These are phyloP conservation scores for Dothiorella sarmentorum DNA, from an alignment of 2,329 filamentous ascomycete species.

Conservation along the genomic window DNA sequence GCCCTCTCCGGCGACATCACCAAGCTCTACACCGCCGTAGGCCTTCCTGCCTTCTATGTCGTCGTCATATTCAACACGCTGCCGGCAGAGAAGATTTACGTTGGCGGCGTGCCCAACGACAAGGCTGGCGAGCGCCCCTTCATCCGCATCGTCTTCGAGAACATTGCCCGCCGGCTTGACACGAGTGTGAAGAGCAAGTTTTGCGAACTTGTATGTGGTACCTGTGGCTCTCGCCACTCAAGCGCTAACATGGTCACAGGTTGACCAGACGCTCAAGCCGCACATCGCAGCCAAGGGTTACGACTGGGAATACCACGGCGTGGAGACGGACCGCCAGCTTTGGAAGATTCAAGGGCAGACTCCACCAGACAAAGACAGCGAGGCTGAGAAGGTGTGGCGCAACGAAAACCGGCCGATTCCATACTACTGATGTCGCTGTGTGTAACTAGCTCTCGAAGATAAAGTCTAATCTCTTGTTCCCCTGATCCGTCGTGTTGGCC, in stretches of 20 bases:
- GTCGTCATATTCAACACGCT: slow-evolving; percentile 40
- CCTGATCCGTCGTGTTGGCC: slow-evolving; percentile 35
- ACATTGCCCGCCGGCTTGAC: slow-evolving; percentile 19
- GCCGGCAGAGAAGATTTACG: slow-evolving; percentile 26
- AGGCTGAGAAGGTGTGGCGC: slow-evolving; percentile 32
- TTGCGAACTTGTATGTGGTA: not conserved
- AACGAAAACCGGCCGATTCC: slow-evolving; percentile 23
- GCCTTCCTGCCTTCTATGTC: slow-evolving; percentile 46
- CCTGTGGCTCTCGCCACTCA: no score
- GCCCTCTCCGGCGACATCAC: slow-evolving; percentile 38
- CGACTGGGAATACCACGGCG: slow-evolving; percentile 43
- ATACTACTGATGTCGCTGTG: not conserved
- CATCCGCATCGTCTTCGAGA: not conserved
- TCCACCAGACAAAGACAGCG: slow-evolving; percentile 34
- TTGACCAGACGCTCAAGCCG: slow-evolving; percentile 37
- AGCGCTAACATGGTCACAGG: not conserved
- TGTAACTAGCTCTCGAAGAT: not conserved
- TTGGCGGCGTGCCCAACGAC: slow-evolving; percentile 28
- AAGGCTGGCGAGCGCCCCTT: not conserved
- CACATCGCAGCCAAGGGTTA: slow-evolving; percentile 42
- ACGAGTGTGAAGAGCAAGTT: not conserved
- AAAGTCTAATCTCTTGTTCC: slow-evolving; percentile 30
- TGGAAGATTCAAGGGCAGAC: slow-evolving; percentile 46
- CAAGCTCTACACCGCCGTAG: slow-evolving; percentile 37
- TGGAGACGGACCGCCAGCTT: slow-evolving; percentile 42